These are phyloP conservation scores for Trichoderma cornu-damae DNA, from an alignment of 2,329 filamentous ascomycete genomes.

Conservation along the genomic window DNA sequence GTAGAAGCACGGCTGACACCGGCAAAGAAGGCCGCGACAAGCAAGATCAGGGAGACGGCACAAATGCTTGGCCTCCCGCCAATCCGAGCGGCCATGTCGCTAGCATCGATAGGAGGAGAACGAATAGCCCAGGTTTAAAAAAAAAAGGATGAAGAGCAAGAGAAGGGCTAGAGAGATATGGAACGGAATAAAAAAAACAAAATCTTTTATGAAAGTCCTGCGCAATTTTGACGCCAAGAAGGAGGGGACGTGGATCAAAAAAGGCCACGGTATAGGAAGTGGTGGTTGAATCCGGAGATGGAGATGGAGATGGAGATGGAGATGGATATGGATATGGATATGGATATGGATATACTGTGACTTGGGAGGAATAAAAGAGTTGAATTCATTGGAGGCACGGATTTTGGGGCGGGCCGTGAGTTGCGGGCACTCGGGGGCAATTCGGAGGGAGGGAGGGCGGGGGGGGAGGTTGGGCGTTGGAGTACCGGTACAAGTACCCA, in stretches of 20 bases:
- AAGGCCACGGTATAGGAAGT: constrained; percentile 10
- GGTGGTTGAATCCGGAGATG: constrained; percentile 1
- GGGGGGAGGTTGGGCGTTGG: background rate
- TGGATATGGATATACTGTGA: background rate
- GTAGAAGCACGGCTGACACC: constrained; percentile 60
- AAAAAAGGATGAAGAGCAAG: background rate
- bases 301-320: background rate
- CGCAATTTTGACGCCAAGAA: background rate
- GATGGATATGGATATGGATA: background rate
- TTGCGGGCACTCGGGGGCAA: background rate
- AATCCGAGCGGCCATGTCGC: constrained; percentile 28
- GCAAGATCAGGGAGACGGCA: constrained; percentile 33
- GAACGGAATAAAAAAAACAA: background rate
- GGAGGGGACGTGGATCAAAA: constrained; percentile 15
- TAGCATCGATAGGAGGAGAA: constrained; percentile 26
- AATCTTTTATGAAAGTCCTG: background rate
- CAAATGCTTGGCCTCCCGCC: constrained; percentile 32
- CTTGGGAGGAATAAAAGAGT: no score
- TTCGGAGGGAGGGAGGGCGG: background rate
- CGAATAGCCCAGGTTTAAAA: background rate
- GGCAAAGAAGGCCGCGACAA: constrained; percentile 37
- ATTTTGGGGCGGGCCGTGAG: background rate
- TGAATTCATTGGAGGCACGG: background rate
- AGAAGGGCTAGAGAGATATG: background rate
- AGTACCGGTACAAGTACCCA: background rate